Evolutionary conservation across 2,329 filamentous ascomycete species (phyloP), one percentile per base, ranked within the genome.

Genomic region (Metarhizium guizhouense): DNA sequence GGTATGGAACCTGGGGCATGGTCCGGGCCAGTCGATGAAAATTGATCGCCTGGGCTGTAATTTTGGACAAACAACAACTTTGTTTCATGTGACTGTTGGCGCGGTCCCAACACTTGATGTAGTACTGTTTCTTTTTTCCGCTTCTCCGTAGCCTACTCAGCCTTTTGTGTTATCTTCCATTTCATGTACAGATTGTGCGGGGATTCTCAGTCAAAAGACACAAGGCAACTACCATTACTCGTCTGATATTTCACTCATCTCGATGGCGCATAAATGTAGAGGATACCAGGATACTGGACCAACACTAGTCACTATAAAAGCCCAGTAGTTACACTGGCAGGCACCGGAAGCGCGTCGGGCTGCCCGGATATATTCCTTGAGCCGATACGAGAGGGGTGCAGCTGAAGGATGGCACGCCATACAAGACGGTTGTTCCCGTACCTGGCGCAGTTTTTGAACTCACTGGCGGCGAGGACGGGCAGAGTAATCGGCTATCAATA

Each of bases 321-420:
- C 36, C 53, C 40, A 48, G 40, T 40, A 56, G 59, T 60, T 58
- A 58, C 57, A 60, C 60, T 34, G 52, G 55, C 55, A 42, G 58
- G 47, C 55, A 49, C 57, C 40, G n/a, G 53, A 38, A 55, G 54
- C 54, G 55, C 59, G 55, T 50, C 54, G 51, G 47, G 10, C 34
- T 43, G 32, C 25, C 30, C 51, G 38, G 51, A 29, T 47, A 43
- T 57, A 32, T n/a, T 48, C 49, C 29, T 54, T 16, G 48, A 8
- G 45, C 18, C 45, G 18, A 48, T 48, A 48, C 45, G 45, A 48
- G 25, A 30, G 47, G 32, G 29, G 14, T 48, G 51, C 42, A 53
- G 53, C 54, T 53, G 54, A 56, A 30, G 47, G 53, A 51, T 51
- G 45, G 42, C 45, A 53, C 38, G 29, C 43, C 47, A 47, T 5